These are phyloP conservation scores for Exophiala oligosperma DNA, from an alignment of 2,329 filamentous ascomycete genomes.

Conservation along the genomic window DNA sequence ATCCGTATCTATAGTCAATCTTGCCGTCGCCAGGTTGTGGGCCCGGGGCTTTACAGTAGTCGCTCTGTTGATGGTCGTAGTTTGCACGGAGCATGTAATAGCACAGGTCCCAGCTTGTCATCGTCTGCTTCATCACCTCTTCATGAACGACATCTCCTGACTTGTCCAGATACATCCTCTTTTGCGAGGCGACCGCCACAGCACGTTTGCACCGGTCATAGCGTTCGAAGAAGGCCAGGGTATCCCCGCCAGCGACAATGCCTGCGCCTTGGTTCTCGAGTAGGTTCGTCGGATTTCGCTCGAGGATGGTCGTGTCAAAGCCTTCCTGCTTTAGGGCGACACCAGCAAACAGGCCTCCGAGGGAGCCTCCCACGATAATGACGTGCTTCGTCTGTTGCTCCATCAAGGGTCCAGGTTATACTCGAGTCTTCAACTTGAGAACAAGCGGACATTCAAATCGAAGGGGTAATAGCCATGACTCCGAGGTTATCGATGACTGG, in stretches of 20 bases:
- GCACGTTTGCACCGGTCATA: constrained; percentile 26
- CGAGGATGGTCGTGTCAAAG: constrained; percentile 27
- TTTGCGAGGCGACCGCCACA: constrained; percentile 22
- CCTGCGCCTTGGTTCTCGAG: constrained; percentile 29
- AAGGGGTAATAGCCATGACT: too few relatives aligned
- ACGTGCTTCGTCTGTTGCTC: constrained; percentile 12
- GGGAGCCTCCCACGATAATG: constrained; percentile 29
- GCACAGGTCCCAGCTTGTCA: constrained; percentile 29
- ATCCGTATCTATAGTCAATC: constrained; percentile 21
- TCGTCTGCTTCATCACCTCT: constrained; percentile 22
- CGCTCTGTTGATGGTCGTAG: constrained; percentile 26
- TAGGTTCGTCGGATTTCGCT: constrained; percentile 26
- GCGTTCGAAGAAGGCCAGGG: constrained; percentile 22
- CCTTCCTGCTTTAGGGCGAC: constrained; percentile 28
- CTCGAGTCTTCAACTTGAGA: background rate
- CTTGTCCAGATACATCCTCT: constrained; percentile 21
- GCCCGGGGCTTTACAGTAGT: constrained; percentile 15
- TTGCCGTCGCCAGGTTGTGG: constrained; percentile 21
- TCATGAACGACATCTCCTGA: constrained; percentile 19
- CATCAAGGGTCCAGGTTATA: background rate
- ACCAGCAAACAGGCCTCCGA: constrained; percentile 29
- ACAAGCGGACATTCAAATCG: background rate
- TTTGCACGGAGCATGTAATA: constrained; percentile 30
- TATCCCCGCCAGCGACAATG: constrained; percentile 22
- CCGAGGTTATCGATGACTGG: background rate